Evolutionary conservation across 768 basidiomycete genomes (phyloP).

Genomic region (Obba rivulosa): DNA sequence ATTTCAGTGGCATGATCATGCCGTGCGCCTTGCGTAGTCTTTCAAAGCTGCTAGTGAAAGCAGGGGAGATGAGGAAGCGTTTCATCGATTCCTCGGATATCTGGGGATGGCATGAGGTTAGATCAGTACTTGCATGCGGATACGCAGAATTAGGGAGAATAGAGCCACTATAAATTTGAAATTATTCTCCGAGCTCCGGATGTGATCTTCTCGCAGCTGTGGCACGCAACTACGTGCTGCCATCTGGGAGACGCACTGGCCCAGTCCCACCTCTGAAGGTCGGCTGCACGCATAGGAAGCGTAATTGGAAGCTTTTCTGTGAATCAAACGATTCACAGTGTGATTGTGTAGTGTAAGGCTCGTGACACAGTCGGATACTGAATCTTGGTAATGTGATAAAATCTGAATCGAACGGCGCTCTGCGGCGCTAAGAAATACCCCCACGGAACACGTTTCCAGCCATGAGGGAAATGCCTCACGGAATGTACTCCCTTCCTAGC

Average conservation of each 20-base stretch:
- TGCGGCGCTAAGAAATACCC: background rate
- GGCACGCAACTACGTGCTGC: background rate
- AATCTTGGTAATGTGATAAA: background rate
- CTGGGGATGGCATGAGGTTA: conserved; percentile 29
- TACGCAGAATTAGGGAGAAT: background rate
- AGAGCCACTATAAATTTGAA: background rate
- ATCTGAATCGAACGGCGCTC: background rate
- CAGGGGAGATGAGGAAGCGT: conserved; percentile 56
- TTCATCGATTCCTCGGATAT: conserved; percentile 53
- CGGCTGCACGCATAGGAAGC: background rate
- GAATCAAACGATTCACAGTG: too few species aligned
- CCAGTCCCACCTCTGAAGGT: background rate
- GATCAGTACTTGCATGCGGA: background rate
- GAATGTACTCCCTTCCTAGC: background rate
- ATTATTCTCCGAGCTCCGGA: background rate
- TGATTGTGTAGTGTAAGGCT: too few species aligned
- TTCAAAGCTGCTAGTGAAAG: conserved; percentile 57
- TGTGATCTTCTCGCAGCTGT: background rate
- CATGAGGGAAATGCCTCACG: background rate
- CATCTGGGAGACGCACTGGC: too few species aligned
- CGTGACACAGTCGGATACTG: background rate
- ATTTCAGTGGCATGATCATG: conserved; percentile 72
- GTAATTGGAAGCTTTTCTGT: background rate
- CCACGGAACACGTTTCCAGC: too few species aligned
- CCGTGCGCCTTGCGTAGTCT: conserved; percentile 64